Percentiles rank a stretch among this genome's conserved stretches.
These are phyloP conservation scores for Fusarium sp. DNA, from an alignment of 2,329 filamentous ascomycete species.

Conservation along the genomic window DNA sequence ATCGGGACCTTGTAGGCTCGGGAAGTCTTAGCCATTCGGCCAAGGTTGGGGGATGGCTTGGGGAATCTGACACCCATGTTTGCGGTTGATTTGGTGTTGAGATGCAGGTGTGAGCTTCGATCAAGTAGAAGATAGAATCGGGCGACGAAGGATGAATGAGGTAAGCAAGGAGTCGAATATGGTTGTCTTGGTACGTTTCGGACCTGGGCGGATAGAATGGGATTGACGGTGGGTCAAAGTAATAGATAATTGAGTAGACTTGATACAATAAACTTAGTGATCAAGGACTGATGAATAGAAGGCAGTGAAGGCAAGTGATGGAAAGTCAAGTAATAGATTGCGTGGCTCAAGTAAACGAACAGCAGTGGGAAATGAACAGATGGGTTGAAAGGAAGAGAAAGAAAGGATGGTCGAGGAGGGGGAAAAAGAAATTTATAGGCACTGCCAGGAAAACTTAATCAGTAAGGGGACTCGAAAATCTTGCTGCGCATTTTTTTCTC, in stretches of 20 bases:
- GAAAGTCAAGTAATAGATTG: no score
- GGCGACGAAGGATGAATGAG: neutral
- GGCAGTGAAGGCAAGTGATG: neutral
- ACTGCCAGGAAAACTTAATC: neutral
- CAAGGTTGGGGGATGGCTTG: neutral
- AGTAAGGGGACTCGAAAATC: neutral
- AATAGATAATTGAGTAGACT: fast-evolving
- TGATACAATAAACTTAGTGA: fast-evolving
- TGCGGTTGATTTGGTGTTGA: neutral
- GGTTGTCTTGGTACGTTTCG: fast-evolving
- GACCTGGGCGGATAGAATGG: neutral
- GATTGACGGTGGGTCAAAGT: neutral
- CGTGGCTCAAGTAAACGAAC: neutral
- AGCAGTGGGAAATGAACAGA: neutral
- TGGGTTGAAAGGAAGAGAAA: neutral
- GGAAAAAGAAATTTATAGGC: neutral
- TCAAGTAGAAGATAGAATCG: neutral
- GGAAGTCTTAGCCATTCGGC: neutral
- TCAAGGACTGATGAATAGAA: neutral
- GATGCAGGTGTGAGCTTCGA: no score
- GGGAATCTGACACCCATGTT: neutral
- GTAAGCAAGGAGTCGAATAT: neutral
- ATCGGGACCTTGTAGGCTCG: neutral
- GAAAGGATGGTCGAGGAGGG: neutral
- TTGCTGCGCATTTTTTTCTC: neutral